Evolutionary conservation across 192 early-diverging fungal species (phyloP), one percentile per base, ranked within the genome.

Genomic region (Coemansia sp.): DNA sequence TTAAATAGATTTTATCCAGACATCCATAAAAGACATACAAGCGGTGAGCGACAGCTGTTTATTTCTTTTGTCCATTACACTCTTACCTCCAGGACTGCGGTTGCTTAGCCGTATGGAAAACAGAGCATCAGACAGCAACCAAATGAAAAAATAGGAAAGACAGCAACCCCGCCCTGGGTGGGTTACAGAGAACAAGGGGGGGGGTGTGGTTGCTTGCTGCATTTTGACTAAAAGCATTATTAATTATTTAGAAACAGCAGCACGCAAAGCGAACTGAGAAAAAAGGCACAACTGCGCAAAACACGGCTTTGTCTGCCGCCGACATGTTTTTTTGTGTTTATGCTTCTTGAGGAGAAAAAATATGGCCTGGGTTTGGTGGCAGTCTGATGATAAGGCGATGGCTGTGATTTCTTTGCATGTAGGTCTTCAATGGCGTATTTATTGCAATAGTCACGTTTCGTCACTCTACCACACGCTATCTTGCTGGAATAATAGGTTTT

Each of bases 381-480:
- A 62, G 61, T 62, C 61, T 62, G 61, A 62, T 62, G 61, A 62
- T 53, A 51, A 15, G 37, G 63, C 34, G 63, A 51, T 28, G 63
- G 51, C 63, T 33, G 63, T 64, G 63, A 64, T 64, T 64, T 64
- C 61, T 36, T 34, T 64, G 51, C 43, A 64, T 64, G 51, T 64
- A 41, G 20, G 37, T 62, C 57, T 9, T 59, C 34, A 33, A 36
- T 33, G 57, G 57, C 57, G 35, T 36, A 59, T 36, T 56, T 56
- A 59, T 59, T 59, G 57, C 33, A 17, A 36, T 59, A 59, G 57
- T 59, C 57, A 59, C 57, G 57, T 59, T 59, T 59, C 57, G 35
- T n/a, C 57, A 59, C 57, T 37, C 57, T 59, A 59, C 57, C 57
- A 48, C 45, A 48, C 45, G 45, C 45, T 48, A 48, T 48, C 45